Evolutionary conservation across 306 rosid species (phyloP).

Genomic region (Prunus campanulata): DNA sequence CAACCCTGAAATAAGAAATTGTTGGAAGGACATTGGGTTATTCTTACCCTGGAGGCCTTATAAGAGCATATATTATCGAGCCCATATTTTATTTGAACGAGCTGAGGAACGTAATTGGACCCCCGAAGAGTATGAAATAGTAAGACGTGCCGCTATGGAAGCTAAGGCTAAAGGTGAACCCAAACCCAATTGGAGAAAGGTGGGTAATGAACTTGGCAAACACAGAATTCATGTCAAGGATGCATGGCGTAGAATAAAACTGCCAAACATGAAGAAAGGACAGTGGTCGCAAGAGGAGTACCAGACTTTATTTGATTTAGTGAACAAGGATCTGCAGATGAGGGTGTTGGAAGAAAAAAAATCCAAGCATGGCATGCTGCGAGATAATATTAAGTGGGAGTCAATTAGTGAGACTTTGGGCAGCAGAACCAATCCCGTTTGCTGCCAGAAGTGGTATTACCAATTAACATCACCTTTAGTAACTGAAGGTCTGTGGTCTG

Average conservation of each 20-base stretch:
- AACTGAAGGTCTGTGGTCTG: slow-evolving; percentile 50
- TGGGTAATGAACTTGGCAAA: slow-evolving; percentile 59
- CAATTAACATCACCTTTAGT: slow-evolving; percentile 67
- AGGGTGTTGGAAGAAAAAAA: slow-evolving; percentile 53
- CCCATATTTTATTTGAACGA: slow-evolving; percentile 59
- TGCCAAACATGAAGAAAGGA: slow-evolving; percentile 34
- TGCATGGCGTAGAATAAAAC: slow-evolving; percentile 63
- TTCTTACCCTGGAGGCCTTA: slow-evolving; percentile 51
- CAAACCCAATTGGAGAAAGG: slow-evolving; percentile 45
- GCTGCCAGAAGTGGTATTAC: slow-evolving; percentile 68
- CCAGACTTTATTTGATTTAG: slow-evolving; percentile 65
- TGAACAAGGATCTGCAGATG: slow-evolving; percentile 59
- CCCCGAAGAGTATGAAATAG: slow-evolving; percentile 43
- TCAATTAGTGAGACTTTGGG: slow-evolving; percentile 47
- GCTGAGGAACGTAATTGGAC: slow-evolving; percentile 48
- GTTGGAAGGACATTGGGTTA: slow-evolving; percentile 65
- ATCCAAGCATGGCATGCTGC: slow-evolving; percentile 64
- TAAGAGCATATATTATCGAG: slow-evolving; percentile 42
- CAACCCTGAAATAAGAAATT: slow-evolving; percentile 34
- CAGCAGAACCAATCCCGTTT: slow-evolving; percentile 36
- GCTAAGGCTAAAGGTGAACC: not conserved
- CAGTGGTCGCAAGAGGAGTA: slow-evolving; percentile 70
- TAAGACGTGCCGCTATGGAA: not conserved
- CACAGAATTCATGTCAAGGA: slow-evolving; percentile 68
- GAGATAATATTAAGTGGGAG: slow-evolving; percentile 82